A percentile compares a stretch with the other conserved stretches of the same genome.
Conservation (phyloP, 495 filamentous ascomycete genomes). For the Podospora comata region DNA sequence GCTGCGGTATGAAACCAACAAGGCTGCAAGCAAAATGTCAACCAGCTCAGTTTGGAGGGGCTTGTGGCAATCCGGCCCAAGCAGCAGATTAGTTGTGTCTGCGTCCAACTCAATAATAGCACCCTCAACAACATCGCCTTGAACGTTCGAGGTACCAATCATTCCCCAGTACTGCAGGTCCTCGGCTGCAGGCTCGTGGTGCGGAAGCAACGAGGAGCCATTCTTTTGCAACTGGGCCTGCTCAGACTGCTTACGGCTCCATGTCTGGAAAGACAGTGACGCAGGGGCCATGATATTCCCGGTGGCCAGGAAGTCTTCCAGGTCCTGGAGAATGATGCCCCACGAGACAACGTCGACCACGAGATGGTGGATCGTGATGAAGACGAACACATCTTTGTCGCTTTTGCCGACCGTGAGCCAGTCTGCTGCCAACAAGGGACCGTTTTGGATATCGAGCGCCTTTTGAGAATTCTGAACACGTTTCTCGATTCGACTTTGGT, state of each 20-base stretch:
- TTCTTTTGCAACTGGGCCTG: slow-evolving; percentile 20
- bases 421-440: slow-evolving; percentile 36
- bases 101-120: slow-evolving; percentile 47
- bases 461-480: slow-evolving; percentile 25
- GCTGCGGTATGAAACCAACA: slow-evolving; percentile 51
- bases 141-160: slow-evolving; percentile 37
- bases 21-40: slow-evolving; percentile 52
- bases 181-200: slow-evolving; percentile 25
- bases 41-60: slow-evolving; percentile 50
- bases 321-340: slow-evolving; percentile 57
- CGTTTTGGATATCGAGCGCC: slow-evolving; percentile 35
- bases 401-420: slow-evolving; percentile 27
- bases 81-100: slow-evolving; percentile 41
- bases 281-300: slow-evolving; percentile 22
- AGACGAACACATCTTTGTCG: slow-evolving; percentile 35
- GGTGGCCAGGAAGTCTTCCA: slow-evolving; percentile 52
- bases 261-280: slow-evolving; percentile 25
- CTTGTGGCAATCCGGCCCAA: slow-evolving; percentile 44
- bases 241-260: slow-evolving; percentile 23
- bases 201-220: slow-evolving; percentile 19
- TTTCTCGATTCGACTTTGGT: slow-evolving; percentile 19
- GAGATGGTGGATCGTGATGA: slow-evolving; percentile 56
- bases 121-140: slow-evolving; percentile 47
- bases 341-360: slow-evolving; percentile 65
- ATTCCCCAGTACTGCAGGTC: slow-evolving; percentile 54